Evolutionary conservation across 768 basidiomycete species (phyloP).

Genomic region (Kondoa malvinella): DNA sequence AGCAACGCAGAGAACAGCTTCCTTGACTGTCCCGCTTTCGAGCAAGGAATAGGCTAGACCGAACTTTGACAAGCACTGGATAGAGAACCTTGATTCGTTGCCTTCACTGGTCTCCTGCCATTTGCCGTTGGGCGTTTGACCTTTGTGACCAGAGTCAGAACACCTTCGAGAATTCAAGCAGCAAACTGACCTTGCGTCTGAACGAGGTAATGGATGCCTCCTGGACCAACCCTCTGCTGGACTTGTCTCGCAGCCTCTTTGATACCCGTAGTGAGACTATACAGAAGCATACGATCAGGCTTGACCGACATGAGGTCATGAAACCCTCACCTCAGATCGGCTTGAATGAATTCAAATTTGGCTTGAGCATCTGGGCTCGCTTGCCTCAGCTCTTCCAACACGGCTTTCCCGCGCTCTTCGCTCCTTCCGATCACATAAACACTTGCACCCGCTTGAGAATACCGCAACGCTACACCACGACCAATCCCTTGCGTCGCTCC

Average conservation of each 20-base stretch:
- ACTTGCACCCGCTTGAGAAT: conserved; percentile 22
- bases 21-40: conserved; percentile 19
- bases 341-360: conserved; percentile 26
- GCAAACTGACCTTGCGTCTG: conserved; percentile 18
- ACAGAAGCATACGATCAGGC: neutral
- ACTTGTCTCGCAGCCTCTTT: conserved; percentile 15
- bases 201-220: conserved; percentile 22
- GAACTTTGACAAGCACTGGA: conserved; percentile 24
- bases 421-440: conserved; percentile 26
- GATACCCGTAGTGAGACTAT: conserved; percentile 14
- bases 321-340: conserved; percentile 23
- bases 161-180: neutral
- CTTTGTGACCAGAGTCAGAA: neutral
- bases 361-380: neutral
- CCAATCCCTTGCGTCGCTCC: conserved; percentile 24
- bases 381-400: conserved; percentile 17
- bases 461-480: conserved; percentile 16
- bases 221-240: conserved; percentile 18
- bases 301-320: neutral
- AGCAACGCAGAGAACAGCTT: conserved; percentile 18
- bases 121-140: conserved; percentile 17
- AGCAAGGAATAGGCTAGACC: conserved; percentile 22
- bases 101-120: conserved; percentile 6
- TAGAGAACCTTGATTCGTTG: conserved; percentile 23
- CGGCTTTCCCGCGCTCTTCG: conserved; percentile 10